Base-by-base conservation (phyloP, 805 yeast species). In the Metschnikowia henanensis region DNA sequence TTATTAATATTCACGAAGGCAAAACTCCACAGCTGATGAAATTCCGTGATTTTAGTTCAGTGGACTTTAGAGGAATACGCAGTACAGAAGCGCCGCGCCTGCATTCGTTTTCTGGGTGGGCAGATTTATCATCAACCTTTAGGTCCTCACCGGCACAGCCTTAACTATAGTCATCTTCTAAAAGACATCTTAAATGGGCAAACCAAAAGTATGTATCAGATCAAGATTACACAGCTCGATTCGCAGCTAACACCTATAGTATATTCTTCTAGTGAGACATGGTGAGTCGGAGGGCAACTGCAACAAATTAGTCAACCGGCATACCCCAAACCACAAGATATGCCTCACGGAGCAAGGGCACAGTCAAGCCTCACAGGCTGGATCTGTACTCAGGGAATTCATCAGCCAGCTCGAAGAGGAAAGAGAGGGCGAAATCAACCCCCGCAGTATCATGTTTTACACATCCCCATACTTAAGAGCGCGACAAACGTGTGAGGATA, bases 251-350 rank as follows among this genome's bases (percentile, higher is more conserved):
- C 44, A 19, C n/a, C 18, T 36, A 37, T 41, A 80, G 80, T 72
- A 90, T 25, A 88, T 91, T 21, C 70, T 91, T 39, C 71, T 91
- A 21, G 81, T 91, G 10, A 81, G 97, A 51, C 97, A 91, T 60
- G 97, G 97, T 20, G 97, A 91, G 59, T 84, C 94, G 5, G 95
- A 87, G 58, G 95, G 96, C 7, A 91, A 91, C 65, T 80, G 79
- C 52, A 95, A 91, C 64, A 90, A 91, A 60, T 67, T 81, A 1
- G 90, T 91, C 40, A 91, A 91, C 61, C 72, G 84, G 43, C 73
- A 75, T 57, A 78, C 83, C 1, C 89, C 97, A 1, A 91, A 91
- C 62, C 97, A 91, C 65, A 69, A 76, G 54, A 84, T 91, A 4
- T 77, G 84, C 5, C 66, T 91, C 37, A 91, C 97, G 0, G 73